Base-by-base conservation (phyloP, 1,284 basidiomycete species). In the Hypsizygus ulmarius region DNA sequence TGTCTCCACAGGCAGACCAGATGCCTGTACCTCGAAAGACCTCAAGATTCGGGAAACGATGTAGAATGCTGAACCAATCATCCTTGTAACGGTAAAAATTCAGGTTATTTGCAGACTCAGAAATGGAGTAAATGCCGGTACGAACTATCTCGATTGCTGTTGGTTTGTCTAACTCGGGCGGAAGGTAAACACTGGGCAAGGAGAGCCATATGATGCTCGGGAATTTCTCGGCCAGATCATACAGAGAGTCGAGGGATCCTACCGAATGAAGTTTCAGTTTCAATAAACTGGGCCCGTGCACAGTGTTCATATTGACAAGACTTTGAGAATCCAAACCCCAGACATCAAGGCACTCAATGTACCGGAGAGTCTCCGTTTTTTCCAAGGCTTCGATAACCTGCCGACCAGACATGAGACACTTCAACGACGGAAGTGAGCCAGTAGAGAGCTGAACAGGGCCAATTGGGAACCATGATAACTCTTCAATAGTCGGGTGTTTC, bases 381-480 rank as follows among this genome's bases (percentile, higher is more conserved):
- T 64, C 62, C 12, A 72, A 58, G 27, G 65, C 64, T 19, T 60
- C 55, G 14, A 70, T 52, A 41, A 71, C 60, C 15, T 62, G 58
- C 8, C 55, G 45, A 35, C 64, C 68, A 1, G 68, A 64, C 11
- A 58, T 63, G 16, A 77, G 54, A 9, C 63, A 59, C 41, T 63
- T 68, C 12, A 76, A 59, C 38, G 64, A 64, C 4, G 72, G 73
- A 75, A 66, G 28, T 49, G 54, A 8, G 60, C 61, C 2, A 54
- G 55, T 27, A 3, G 49, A 33, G n/a, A 43, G 21, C 18, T 16
- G 45, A 47, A 59, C 34, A 16, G 53, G 47, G 16, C 56, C 53
- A 3, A 73, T 55, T 2, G 74, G 72, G 12, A 61, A 64, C 70
- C 73, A 77, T 25, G 59, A 60, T 5, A 77, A 64, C 15, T 71